Evolutionary conservation across 2,329 filamentous ascomycete genomes (phyloP), one percentile per base, ranked within the genome.

Genomic region (Kalaharituber pfeilii): DNA sequence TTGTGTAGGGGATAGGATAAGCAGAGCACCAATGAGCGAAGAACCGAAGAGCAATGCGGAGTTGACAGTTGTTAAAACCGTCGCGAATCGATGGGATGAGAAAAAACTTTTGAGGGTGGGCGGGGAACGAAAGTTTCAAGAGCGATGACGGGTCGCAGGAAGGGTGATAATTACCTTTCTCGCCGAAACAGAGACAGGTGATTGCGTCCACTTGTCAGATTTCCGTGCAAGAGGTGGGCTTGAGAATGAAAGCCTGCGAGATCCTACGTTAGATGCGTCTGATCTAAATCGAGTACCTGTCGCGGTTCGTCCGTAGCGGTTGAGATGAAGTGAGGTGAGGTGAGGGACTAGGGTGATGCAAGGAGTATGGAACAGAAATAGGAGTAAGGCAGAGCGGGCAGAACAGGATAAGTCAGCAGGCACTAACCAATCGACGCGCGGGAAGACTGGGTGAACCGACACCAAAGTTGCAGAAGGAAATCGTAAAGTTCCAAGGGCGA

Each of bases 301-400:
- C n/a, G n/a, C n/a, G n/a, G n/a, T n/a, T n/a, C n/a, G n/a, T n/a
- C n/a, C 6, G 30, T 6, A 13, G 30, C 2, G 18, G 30, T 33
- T 3, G 9, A 13, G 3, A 13, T 3, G 3, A 36, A 8, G n/a
- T 47, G 42, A 47, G 42, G 20, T 47, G 42, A 47, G 13, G 30
- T 18, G 42, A 47, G 42, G 42, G 13, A 13, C 42, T 13, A 47
- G 42, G 42, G 9, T 47, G 20, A 47, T 47, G 42, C 42, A 47
- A 47, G 42, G 42, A 47, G 42, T 11, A 47, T 36, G 13, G 22
- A 22, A 47, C 22, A 25, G 42, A 47, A 47, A 47, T 47, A 47
- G 42, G 42, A 47, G 42, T 47, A 47, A 47, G 42, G 42, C 42
- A 47, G 8, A 47, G 22, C 42, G 22, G 30, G 30, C 30, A n/a